phyloP scores from a whole-genome alignment of 2,329 filamentous ascomycete genomes.

The Pseudocercospora fuligena region DNA sequence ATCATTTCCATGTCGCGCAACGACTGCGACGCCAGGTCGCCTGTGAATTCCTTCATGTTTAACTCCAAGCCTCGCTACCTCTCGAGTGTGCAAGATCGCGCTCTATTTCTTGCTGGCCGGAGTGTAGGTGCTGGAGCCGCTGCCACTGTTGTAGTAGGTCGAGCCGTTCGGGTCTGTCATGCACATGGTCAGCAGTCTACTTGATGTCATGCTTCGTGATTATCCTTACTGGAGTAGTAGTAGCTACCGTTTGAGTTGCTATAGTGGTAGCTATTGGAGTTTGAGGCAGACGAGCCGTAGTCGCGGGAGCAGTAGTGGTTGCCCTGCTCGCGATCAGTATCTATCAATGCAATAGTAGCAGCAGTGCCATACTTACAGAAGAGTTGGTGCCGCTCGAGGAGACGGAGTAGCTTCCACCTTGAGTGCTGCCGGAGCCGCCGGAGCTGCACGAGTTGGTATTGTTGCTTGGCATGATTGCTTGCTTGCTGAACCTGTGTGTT shows the following conservation, averaged over 20 bases:
- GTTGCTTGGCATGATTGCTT: conserved; percentile 20
- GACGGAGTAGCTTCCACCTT: conserved; percentile 53
- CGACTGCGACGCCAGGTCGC: background rate
- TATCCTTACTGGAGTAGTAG: conserved; percentile 72
- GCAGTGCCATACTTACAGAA: conserved; percentile 52
- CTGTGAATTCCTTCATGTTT: background rate
- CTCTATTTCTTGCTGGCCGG: conserved; percentile 41
- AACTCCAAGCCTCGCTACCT: background rate
- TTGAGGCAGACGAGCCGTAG: conserved; percentile 61
- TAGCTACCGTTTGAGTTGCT: conserved; percentile 62
- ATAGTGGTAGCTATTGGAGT: conserved; percentile 69
- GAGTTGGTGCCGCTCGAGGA: conserved; percentile 64
- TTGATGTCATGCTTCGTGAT: background rate
- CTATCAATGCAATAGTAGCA: background rate
- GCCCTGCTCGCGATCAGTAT: conserved; percentile 53
- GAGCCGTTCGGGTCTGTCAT: conserved; percentile 56
- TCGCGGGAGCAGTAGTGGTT: conserved; percentile 71
- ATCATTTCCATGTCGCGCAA: background rate
- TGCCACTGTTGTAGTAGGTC: conserved; percentile 69
- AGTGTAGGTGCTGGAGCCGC: conserved; percentile 65
- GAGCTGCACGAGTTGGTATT: conserved; percentile 20
- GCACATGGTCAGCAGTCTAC: background rate
- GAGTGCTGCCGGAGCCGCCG: conserved; percentile 21
- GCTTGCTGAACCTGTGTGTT: background rate
- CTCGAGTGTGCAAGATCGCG: background rate